A percentile compares a stretch with the other conserved stretches of the same genome.
These are phyloP conservation scores for Psidium guajava DNA, from an alignment of 345 rosid genomes.

Conservation along the genomic window DNA sequence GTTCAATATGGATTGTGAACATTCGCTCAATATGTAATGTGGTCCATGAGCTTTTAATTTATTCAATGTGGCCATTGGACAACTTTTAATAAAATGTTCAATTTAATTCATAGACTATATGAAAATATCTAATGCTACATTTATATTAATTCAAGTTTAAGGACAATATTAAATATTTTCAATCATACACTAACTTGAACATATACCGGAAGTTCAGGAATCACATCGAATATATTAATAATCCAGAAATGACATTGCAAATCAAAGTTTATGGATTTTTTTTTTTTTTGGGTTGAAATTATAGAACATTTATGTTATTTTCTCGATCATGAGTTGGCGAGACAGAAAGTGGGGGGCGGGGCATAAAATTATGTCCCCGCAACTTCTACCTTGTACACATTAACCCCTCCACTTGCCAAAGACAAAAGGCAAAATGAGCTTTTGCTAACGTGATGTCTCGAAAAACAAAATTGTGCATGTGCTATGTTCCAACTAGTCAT, in stretches of 20 bases:
- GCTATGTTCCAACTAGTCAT: not conserved
- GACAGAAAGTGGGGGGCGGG: not conserved
- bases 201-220: rapidly evolving
- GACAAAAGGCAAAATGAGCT: not conserved
- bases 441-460: not conserved
- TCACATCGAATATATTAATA: rapidly evolving
- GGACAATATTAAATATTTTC: rapidly evolving
- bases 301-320: not conserved
- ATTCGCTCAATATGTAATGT: not conserved
- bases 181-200: not conserved
- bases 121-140: not conserved
- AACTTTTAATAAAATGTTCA: no score
- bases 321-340: not conserved
- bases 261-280: not conserved
- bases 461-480: not conserved
- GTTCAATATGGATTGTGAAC: not conserved
- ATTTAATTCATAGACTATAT: not conserved
- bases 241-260: not conserved
- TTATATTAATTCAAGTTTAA: not conserved
- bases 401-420: not conserved
- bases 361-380: not conserved
- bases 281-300: no score
- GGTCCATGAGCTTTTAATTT: rapidly evolving
- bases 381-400: not conserved
- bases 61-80: not conserved